Base-by-base conservation (phyloP, 1,284 basidiomycete genomes). In the Apiotrichum laibachii region DNA sequence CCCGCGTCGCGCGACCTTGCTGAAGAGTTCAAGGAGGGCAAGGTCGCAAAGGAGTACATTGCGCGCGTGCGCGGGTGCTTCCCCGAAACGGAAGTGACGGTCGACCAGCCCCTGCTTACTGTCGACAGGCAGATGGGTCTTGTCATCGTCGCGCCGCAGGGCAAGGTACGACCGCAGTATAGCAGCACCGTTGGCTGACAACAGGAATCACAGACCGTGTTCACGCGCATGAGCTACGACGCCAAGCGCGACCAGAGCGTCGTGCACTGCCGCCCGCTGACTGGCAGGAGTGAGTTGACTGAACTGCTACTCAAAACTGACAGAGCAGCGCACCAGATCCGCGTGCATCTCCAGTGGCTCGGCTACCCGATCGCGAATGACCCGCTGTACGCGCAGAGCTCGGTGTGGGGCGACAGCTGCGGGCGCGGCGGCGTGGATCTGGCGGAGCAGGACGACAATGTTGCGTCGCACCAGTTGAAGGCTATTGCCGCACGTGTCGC, bases 121-220 rank as follows among this genome's bases (percentile, higher is more conserved):
- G 87, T 98, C 5, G 96, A 99, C 78, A 83, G 94, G 52, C 94
- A 97, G 73, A 93, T 93, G 86, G 94, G 94, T 5, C 78, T 97
- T 50, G 96, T 95, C 67, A 89, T 97, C 52, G 90, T 98, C 26
- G 91, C 95, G 72, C 90, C 92, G 0, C 86, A 94, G 64, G 94
- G 93, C 52, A 92, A 95, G 82, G 91, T 90, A 67, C 47, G 80
- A n/a, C n/a, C n/a, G n/a, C n/a, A n/a, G n/a, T n/a, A n/a, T n/a
- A n/a, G n/a, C n/a, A n/a, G n/a, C n/a, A n/a, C n/a, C n/a, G n/a
- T 46, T 21, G 3, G 37, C 53, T 60, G n/a, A 49, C 21, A 26
- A 31, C 67, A 94, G 90, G 84, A 84, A 18, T 90, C 94, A 8
- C 89, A 90, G 75, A 99, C 96, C 0, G 84, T 94, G 9, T 99